Percentiles rank a stretch among this genome's conserved stretches.
Conservation (phyloP, 805 yeast species). For the Kazachstania africana region DNA sequence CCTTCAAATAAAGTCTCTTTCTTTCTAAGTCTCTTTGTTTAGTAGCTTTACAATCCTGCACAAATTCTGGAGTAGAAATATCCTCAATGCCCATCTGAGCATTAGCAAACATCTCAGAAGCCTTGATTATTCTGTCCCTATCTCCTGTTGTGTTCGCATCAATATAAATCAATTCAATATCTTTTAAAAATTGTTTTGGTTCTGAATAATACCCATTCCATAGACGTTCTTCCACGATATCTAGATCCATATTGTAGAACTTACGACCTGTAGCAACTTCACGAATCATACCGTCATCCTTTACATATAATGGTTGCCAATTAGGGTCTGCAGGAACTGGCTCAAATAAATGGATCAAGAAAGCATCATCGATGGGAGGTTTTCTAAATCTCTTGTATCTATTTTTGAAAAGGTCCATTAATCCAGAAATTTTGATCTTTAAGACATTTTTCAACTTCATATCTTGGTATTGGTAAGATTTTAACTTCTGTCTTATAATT, state of each 20-base stretch:
- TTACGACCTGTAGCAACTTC: slow-evolving; percentile 64
- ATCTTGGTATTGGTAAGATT: slow-evolving; percentile 45
- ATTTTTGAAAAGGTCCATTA: slow-evolving; percentile 81
- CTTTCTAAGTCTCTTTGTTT: slow-evolving; percentile 51
- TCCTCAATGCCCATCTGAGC: slow-evolving; percentile 95
- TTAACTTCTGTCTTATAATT: slow-evolving; percentile 32
- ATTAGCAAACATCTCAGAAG: slow-evolving; percentile 92
- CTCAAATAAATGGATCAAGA: slow-evolving; percentile 68
- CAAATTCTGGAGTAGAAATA: slow-evolving; percentile 57
- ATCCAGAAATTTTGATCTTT: slow-evolving; percentile 72
- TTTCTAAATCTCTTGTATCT: slow-evolving; percentile 84
- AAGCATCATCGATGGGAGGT: slow-evolving; percentile 74
- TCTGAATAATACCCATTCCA: slow-evolving; percentile 96
- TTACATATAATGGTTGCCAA: slow-evolving; percentile 34
- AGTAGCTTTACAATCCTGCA: slow-evolving; percentile 65
- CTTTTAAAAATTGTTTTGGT: slow-evolving; percentile 80
- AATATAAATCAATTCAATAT: slow-evolving; percentile 68
- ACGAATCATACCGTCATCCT: slow-evolving; percentile 63
- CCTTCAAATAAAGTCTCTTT: slow-evolving; percentile 30
- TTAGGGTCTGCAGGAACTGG: slow-evolving; percentile 30
- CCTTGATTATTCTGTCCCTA: slow-evolving; percentile 66
- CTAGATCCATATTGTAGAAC: slow-evolving; percentile 83
- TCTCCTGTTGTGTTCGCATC: slow-evolving; percentile 71
- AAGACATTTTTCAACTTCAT: slow-evolving; percentile 73
- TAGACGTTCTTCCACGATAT: slow-evolving; percentile 82